phyloP scores from a whole-genome alignment of 768 basidiomycete species.

The Russula sp. region DNA sequence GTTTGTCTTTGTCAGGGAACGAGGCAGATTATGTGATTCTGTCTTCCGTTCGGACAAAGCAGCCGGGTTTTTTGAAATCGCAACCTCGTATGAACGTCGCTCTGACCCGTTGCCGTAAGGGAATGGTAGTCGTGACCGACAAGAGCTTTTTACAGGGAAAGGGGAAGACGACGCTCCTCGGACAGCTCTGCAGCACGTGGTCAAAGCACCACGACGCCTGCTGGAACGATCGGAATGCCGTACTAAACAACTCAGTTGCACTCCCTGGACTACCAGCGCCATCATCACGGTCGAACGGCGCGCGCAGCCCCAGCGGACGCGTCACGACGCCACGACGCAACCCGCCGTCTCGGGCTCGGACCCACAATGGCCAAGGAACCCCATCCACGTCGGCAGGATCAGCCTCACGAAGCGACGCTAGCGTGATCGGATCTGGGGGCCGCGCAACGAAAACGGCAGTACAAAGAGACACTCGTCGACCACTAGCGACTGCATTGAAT shows the following conservation, averaged over 20 bases:
- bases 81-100: conserved; percentile 47
- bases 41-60: conserved; percentile 48
- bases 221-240: conserved; percentile 36
- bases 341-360: no score
- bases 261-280: conserved; percentile 7
- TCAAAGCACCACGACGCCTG: conserved; percentile 32
- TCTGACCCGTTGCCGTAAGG: conserved; percentile 44
- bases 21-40: conserved; percentile 51
- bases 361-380: no score
- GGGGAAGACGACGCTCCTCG: conserved; percentile 46
- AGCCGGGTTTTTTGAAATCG: conserved; percentile 47
- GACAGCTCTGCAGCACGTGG: conserved; percentile 38
- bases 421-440: no score
- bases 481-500: no score
- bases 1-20: conserved; percentile 40
- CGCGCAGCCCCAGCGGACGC: no score
- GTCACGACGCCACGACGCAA: no score
- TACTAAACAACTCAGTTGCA: background rate
- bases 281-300: no score
- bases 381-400: no score
- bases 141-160: conserved; percentile 40
- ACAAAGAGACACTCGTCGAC: background rate
- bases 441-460: background rate
- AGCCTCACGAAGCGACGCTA: no score
- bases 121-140: conserved; percentile 49